Base-by-base conservation (phyloP, 805 yeast species). In the Metschnikowia reukaufii region DNA sequence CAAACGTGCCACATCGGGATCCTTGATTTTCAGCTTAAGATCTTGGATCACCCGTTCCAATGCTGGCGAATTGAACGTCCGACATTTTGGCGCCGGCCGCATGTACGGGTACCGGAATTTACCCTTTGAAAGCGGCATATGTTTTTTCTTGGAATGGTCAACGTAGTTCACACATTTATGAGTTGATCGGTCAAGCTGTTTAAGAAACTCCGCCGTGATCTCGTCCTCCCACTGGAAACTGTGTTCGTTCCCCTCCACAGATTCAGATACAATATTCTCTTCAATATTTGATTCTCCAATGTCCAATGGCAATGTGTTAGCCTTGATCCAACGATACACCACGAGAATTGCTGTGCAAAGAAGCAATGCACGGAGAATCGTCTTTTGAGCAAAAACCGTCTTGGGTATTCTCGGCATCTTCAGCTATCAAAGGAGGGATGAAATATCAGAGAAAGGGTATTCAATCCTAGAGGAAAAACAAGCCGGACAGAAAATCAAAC, bases 81-180 rank as follows among this genome's bases (percentile, higher is more conserved):
- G 77, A 61, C 96, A 90, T 31, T 75, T 61, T 12, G 67, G 68
- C 0, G 79, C 70, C 1, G 97, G 97, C 55, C 97, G 70, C 82
- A 88, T 91, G 54, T 60, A 86, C 1, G 96, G 88, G 48, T 83
- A 69, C 32, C 63, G 55, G 40, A 78, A 62, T 2, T 73, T 65
- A 0, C 96, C 95, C 2, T 59, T 52, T 0, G 86, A 75, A 21
- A 68, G 70, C 1, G 95, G 95, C 1, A 54, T 60, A 54, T 86
- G 92, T 35, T 65, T 65, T 4, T 45, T 49, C 45, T 74, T 62
- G 0, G 94, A 76, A 59, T 84, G 88, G 0, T 74, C 77, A 17
- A 76, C 76, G 61, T 88, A 88, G 47, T 80, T 79, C 1, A 82
- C 82, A 61, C 96, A 88, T 10, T 44, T 30, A 12, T 45, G 39